phyloP scores from a whole-genome alignment of 2,329 filamentous ascomycete genomes.

The Colletotrichum zoysiae region DNA sequence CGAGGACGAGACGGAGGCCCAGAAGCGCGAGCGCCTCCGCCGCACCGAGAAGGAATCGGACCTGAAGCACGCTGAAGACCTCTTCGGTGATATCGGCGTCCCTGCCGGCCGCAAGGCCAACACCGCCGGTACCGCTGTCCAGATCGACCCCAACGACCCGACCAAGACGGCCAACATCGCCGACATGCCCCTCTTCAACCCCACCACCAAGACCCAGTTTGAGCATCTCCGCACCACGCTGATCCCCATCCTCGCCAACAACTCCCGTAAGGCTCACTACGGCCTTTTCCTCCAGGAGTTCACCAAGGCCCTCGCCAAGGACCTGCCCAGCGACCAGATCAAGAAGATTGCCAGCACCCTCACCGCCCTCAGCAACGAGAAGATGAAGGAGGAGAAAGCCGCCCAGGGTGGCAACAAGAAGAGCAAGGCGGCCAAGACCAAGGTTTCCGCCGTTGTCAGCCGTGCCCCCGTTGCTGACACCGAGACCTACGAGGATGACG shows the following conservation, averaged over 20 bases:
- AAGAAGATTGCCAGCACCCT: constrained; percentile 93
- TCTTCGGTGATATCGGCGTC: constrained; percentile 84
- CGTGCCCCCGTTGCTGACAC: constrained; percentile 75
- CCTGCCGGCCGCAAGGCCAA: constrained; percentile 75
- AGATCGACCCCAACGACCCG: constrained; percentile 80
- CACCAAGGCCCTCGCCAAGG: constrained; percentile 85
- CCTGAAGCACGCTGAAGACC: constrained; percentile 88
- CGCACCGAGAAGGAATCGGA: constrained; percentile 89
- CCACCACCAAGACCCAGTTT: constrained; percentile 88
- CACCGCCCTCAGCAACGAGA: constrained; percentile 95
- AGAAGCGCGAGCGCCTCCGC: constrained; percentile 79
- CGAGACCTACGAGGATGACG: constrained; percentile 82
- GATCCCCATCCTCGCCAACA: constrained; percentile 79
- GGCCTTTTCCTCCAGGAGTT: constrained; percentile 92
- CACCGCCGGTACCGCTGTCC: constrained; percentile 73
- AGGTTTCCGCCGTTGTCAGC: constrained; percentile 81
- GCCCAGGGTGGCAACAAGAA: constrained; percentile 97
- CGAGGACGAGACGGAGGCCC: constrained; percentile 80
- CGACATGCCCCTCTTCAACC: constrained; percentile 87
- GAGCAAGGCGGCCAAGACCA: constrained; percentile 95
- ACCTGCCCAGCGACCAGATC: constrained; percentile 91
- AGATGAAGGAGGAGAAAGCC: constrained; percentile 98
- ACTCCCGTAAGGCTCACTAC: constrained; percentile 92
- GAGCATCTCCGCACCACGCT: constrained; percentile 81
- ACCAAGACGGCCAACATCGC: constrained; percentile 85